Conservation (phyloP, 345 rosid genomes). For the Gynandropsis gynandra region DNA sequence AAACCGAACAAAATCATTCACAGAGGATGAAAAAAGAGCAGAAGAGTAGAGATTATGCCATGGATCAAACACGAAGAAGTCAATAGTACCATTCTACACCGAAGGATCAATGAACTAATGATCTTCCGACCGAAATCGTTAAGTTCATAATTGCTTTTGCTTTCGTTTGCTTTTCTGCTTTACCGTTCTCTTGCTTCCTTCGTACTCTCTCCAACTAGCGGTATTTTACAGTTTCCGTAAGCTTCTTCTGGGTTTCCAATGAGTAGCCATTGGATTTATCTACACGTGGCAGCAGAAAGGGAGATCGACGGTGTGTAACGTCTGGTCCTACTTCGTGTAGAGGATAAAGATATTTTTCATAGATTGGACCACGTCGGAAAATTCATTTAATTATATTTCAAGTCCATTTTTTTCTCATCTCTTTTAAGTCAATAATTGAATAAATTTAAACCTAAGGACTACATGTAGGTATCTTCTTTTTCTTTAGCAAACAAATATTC, state of each 20-base stretch:
- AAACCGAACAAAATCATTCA: slow-evolving; percentile 6
- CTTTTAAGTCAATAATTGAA: no score
- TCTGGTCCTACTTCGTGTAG: no score
- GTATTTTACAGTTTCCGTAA: slow-evolving; percentile 18
- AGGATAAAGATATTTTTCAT: no score
- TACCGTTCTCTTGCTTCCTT: slow-evolving; percentile 15
- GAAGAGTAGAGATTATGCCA: slow-evolving; percentile 2
- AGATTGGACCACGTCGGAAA: no score
- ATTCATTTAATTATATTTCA: no score
- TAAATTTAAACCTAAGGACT: no score
- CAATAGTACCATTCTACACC: slow-evolving; percentile 19
- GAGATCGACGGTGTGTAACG: no score
- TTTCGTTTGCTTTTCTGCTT: slow-evolving; percentile 17
- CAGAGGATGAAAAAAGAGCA: slow-evolving; percentile 1
- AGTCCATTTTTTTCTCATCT: no score
- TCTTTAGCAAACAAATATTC: no score
- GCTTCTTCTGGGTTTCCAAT: neutral
- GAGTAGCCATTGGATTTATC: no score
- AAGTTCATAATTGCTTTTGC: slow-evolving; percentile 10
- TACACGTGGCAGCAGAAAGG: no score
- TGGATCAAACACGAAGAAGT: slow-evolving; percentile 13
- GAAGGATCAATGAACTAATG: slow-evolving; percentile 17
- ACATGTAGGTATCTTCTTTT: no score
- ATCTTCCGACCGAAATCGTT: slow-evolving; percentile 18
- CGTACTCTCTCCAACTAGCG: slow-evolving; percentile 21